A percentile compares a stretch with the other conserved stretches of the same genome.
Conservation (phyloP, 352 stramenopile species). For the Phytophthora meadii region DNA sequence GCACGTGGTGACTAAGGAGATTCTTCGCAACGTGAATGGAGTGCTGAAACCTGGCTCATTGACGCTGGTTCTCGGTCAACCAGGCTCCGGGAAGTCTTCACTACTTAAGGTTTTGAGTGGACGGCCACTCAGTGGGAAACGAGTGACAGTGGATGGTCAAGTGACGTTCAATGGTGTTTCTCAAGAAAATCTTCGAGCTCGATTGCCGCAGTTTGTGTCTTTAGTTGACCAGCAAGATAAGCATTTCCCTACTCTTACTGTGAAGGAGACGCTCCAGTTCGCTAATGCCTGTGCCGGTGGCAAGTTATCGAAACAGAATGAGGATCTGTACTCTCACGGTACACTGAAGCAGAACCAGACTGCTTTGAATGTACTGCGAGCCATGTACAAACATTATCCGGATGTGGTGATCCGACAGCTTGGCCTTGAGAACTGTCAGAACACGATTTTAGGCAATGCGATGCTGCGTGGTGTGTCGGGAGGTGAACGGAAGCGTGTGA, state of each 20-base stretch:
- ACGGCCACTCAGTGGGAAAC: background rate
- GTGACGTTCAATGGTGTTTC: conserved; percentile 14
- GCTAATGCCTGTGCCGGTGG: conserved; percentile 18
- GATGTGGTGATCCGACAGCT: conserved; percentile 21
- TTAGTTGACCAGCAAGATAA: conserved; percentile 55
- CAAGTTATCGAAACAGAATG: conserved; percentile 9
- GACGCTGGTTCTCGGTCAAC: conserved; percentile 25
- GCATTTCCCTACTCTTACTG: conserved; percentile 57
- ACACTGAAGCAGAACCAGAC: conserved; percentile 18
- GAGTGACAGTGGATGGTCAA: conserved; percentile 3
- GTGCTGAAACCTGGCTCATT: conserved; percentile 25
- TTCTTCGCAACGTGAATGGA: conserved; percentile 49
- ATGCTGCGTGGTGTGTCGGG: conserved; percentile 65
- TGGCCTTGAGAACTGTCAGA: conserved; percentile 32
- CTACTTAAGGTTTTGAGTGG: conserved; percentile 22
- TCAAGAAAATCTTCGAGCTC: background rate
- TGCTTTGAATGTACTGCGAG: conserved; percentile 8
- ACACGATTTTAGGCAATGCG: conserved; percentile 61
- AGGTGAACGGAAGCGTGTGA: conserved; percentile 73
- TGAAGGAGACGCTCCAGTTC: conserved; percentile 63
- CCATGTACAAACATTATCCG: conserved; percentile 20
- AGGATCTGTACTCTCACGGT: conserved; percentile 8
- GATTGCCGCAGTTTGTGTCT: conserved; percentile 44
- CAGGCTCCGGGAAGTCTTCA: conserved; percentile 22
- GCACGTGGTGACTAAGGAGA: conserved; percentile 45